Base-by-base conservation (phyloP, 148 eudicot genomes). In the Rhododendron mucronatum region DNA sequence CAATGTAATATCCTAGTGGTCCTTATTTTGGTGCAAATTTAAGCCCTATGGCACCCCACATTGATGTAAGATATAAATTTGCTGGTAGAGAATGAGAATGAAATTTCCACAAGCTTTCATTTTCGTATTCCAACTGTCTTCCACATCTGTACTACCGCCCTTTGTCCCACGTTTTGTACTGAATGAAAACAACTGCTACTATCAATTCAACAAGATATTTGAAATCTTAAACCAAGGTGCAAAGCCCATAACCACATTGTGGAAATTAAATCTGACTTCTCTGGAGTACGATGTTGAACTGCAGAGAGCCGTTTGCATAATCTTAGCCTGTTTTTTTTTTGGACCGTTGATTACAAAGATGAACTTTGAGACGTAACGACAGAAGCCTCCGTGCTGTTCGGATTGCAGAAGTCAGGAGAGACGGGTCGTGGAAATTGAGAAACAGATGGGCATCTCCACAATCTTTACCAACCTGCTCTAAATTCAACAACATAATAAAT, bases 1-100 rank as follows among this genome's bases (percentile, higher is more conserved):
- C 57, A n/a, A 57, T 85, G 86, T 61, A 78, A 57, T 78, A 78
- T 78, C 76, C 55, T 59, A 41, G 71, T 59, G 28, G n/a, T 78
- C 28, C 63, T 35, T 61, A 59, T 85, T 71, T 12, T 71, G 84
- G 86, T 84, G 89, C 88, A 78, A 71, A 71, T 71, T 30, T 26
- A 82, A 75, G 71, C 79, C 81, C 76, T 30, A 2, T 71, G 15
- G 76, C 76, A 30, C 76, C 76, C 76, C 76, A 4, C 39, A 71
- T 71, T 30, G 4, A 71, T 71, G 76, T 71, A 71, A 71, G 76
- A 71, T 71, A 71, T 28, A 12, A 11, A 71, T 71, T 28, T 71
- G 18, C 76, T 0, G 14, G 76, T 71, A 30, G 76, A 71, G 39
- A 71, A 71, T 28, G 76, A 71, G 76, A 71, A 71, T 13, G 39